A percentile compares a stretch with the other conserved stretches of the same genome.
These are phyloP conservation scores for Acrocalymma vagum DNA, from an alignment of 2,329 filamentous ascomycete genomes.

Conservation along the genomic window DNA sequence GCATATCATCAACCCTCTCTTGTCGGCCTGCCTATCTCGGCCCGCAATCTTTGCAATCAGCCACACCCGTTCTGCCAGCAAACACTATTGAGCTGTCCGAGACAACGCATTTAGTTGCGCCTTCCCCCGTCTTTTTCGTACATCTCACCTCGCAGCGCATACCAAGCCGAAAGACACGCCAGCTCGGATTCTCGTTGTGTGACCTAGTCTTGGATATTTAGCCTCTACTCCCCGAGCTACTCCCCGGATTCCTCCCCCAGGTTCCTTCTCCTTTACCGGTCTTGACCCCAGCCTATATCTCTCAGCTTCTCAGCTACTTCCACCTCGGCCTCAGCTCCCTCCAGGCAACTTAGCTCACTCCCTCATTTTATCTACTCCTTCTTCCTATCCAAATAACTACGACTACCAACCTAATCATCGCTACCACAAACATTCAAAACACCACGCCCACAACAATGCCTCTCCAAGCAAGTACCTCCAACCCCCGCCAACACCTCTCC, in stretches of 20 bases:
- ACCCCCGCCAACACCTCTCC: conserved; percentile 51
- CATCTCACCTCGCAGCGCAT: conserved; percentile 27
- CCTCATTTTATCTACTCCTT: background rate
- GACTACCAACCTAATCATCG: conserved; percentile 1
- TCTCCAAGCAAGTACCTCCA: conserved; percentile 28
- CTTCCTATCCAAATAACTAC: background rate
- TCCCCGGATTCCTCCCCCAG: conserved; percentile 16
- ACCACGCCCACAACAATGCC: conserved; percentile 32
- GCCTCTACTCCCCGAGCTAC: conserved; percentile 21
- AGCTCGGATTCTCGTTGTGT: conserved; percentile 7
- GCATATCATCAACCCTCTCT: conserved; percentile 29
- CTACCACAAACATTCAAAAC: background rate
- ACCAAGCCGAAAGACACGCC: conserved; percentile 15
- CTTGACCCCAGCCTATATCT: conserved; percentile 9
- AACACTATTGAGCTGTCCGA: conserved; percentile 34
- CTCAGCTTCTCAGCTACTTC: conserved; percentile 2
- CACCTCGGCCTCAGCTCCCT: conserved; percentile 5
- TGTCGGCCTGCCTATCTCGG: conserved; percentile 17
- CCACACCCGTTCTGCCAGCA: conserved; percentile 40
- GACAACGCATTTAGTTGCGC: conserved; percentile 39
- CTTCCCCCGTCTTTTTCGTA: conserved; percentile 18
- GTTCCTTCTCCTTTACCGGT: conserved; percentile 7
- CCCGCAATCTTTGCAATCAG: conserved; percentile 30
- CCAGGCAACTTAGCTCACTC: conserved; percentile 4
- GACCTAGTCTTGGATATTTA: conserved; percentile 26